A percentile compares a stretch with the other conserved stretches of the same genome.
Evolutionary conservation across 208 protist species (phyloP).

Genomic region (Balamuthia mandrillaris): DNA sequence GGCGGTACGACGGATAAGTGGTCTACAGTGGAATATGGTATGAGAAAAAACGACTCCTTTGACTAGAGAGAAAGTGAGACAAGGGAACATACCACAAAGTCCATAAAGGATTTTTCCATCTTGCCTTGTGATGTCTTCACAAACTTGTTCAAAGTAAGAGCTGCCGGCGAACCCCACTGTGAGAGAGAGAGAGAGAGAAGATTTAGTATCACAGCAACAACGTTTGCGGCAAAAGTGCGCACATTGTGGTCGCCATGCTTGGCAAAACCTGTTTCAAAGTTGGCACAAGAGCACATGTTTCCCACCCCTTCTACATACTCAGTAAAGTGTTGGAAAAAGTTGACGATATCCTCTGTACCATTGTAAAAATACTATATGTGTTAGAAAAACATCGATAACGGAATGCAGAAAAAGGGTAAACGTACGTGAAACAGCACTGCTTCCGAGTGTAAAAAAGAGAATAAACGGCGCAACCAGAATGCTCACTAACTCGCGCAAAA

Average conservation of each 20-base stretch:
- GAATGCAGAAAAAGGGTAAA: neutral
- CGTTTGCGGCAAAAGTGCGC: neutral
- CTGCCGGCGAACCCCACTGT: no score
- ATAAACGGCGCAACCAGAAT: neutral
- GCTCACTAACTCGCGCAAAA: neutral
- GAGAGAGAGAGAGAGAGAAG: no score
- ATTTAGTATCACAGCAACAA: no score
- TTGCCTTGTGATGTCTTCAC: neutral
- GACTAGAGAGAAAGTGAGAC: no score
- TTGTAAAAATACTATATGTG: neutral
- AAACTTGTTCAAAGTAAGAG: neutral
- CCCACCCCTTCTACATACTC: slow-evolving; percentile 9
- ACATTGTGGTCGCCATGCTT: neutral
- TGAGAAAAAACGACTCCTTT: no score
- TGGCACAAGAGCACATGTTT: slow-evolving; percentile 2
- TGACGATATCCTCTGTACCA: neutral
- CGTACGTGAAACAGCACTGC: neutral
- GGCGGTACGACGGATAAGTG: no score
- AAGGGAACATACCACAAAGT: neutral
- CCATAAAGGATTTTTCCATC: slow-evolving; percentile 15
- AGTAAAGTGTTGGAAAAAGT: neutral
- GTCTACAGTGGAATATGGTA: no score
- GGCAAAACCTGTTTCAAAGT: neutral
- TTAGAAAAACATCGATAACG: neutral
- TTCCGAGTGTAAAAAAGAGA: neutral